Evolutionary conservation across 2,329 filamentous ascomycete species (phyloP).

Genomic region (Colletotrichum agaves): DNA sequence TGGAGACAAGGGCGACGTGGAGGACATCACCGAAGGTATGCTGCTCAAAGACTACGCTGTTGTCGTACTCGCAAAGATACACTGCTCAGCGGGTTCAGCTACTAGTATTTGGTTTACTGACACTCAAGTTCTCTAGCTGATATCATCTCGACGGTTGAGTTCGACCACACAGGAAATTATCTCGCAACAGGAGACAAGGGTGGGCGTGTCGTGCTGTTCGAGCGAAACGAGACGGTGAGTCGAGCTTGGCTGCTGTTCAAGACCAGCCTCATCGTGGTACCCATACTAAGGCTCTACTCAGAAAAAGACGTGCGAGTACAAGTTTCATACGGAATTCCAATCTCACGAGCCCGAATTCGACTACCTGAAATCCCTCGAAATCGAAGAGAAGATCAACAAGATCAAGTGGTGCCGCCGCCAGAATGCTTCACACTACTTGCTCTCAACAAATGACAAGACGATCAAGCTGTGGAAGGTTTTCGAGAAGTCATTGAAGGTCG

Average conservation of each 20-base stretch:
- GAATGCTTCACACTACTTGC: conserved; percentile 97
- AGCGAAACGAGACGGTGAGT: conserved; percentile 93
- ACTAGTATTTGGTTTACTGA: conserved; percentile 41
- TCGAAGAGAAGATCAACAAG: conserved; percentile 99
- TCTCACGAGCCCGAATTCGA: conserved; percentile 99
- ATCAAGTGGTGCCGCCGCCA: conserved; percentile 99
- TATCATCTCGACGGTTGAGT: conserved; percentile 92
- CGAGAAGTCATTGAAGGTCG: conserved; percentile 98
- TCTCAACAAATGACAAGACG: conserved; percentile 99
- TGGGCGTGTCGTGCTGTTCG: conserved; percentile 85
- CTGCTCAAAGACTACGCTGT: conserved; percentile 7
- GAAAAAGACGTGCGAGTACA: conserved; percentile 99
- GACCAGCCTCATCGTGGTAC: conserved; percentile 45
- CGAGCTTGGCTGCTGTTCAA: not conserved
- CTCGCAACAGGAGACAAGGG: conserved; percentile 91
- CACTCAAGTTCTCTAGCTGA: conserved; percentile 67
- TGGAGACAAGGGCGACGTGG: conserved; percentile 98
- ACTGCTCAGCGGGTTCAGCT: not conserved
- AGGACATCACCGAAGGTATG: conserved; percentile 96
- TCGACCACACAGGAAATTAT: conserved; percentile 91
- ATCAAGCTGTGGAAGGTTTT: conserved; percentile 99
- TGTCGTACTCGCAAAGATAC: conserved; percentile 6
- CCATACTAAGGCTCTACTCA: conserved; percentile 49
- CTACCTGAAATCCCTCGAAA: conserved; percentile 98
- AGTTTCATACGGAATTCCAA: conserved; percentile 99